Evolutionary conservation across 1,139 yeast genomes (phyloP).

Genomic region (Scheffersomyces illinoinensis): DNA sequence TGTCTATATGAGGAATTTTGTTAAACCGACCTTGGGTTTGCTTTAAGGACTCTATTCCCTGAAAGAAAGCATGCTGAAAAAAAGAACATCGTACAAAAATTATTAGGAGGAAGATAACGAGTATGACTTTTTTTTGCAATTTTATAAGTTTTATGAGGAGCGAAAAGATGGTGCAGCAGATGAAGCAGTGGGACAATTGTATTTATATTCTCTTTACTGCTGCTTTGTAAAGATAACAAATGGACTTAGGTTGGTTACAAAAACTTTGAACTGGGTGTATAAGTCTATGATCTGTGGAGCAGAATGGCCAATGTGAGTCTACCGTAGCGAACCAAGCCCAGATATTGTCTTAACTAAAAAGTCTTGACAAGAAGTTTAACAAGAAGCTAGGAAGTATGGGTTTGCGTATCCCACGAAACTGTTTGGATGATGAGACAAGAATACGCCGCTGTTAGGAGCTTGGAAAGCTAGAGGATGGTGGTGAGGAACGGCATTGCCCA

Average conservation of each 20-base stretch:
- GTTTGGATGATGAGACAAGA: conserved; percentile 9
- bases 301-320: neutral
- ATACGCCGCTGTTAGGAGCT: conserved; percentile 2
- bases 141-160: neutral
- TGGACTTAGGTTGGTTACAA: neutral
- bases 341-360: conserved; percentile 22
- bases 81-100: neutral
- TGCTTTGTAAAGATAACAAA: neutral
- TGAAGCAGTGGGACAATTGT: neutral
- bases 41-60: neutral
- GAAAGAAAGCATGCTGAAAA: neutral
- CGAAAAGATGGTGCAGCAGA: neutral
- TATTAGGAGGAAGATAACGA: neutral
- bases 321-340: neutral
- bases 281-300: neutral
- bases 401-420: conserved; percentile 40
- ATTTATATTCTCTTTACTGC: neutral
- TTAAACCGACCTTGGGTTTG: neutral
- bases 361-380: conserved; percentile 21
- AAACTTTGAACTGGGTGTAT: neutral
- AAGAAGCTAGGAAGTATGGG: conserved; percentile 28
- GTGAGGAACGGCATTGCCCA: conserved; percentile 7
- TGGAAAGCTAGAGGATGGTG: conserved; percentile 5
- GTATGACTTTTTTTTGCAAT: neutral
- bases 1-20: neutral